Percentiles rank a stretch among this genome's conserved stretches.
phyloP scores from a whole-genome alignment of 208 protist genomes.

The Trypanosomatidae sp. region DNA sequence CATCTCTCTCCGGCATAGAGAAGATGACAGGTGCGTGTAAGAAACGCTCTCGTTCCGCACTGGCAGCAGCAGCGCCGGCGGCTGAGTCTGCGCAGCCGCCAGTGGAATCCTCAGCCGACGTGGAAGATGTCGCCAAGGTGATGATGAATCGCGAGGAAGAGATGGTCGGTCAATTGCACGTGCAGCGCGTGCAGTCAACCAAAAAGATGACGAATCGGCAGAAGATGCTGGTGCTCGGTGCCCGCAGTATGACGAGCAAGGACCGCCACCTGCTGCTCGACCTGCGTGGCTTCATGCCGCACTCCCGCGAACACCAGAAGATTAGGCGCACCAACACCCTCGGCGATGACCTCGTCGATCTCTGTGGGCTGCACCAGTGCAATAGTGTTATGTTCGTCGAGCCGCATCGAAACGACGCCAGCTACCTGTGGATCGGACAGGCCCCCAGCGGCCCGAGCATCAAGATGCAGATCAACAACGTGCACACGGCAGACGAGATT shows the following conservation, averaged over 20 bases:
- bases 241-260: conserved; percentile 88
- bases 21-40: conserved; percentile 6
- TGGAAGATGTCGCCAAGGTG: conserved; percentile 16
- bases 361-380: conserved; percentile 92
- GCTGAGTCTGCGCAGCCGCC: background rate
- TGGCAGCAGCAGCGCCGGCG: conserved; percentile 6
- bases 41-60: conserved; percentile 31
- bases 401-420: conserved; percentile 84
- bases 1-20: background rate
- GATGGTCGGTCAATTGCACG: conserved; percentile 61
- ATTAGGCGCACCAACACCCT: conserved; percentile 76
- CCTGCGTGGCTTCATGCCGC: conserved; percentile 92
- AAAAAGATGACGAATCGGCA: conserved; percentile 93
- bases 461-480: conserved; percentile 95
- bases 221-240: conserved; percentile 93
- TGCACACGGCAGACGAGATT: conserved; percentile 98
- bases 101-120: conserved; percentile 3
- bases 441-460: conserved; percentile 93
- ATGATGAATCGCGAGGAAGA: conserved; percentile 30
- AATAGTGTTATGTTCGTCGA: conserved; percentile 95
- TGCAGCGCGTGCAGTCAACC: conserved; percentile 55
- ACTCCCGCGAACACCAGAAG: conserved; percentile 93
- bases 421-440: conserved; percentile 95
- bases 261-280: conserved; percentile 95
- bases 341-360: conserved; percentile 78